These are phyloP conservation scores for Plenodomus tracheiphilus DNA, from an alignment of 2,329 filamentous ascomycete genomes.

Conservation along the genomic window DNA sequence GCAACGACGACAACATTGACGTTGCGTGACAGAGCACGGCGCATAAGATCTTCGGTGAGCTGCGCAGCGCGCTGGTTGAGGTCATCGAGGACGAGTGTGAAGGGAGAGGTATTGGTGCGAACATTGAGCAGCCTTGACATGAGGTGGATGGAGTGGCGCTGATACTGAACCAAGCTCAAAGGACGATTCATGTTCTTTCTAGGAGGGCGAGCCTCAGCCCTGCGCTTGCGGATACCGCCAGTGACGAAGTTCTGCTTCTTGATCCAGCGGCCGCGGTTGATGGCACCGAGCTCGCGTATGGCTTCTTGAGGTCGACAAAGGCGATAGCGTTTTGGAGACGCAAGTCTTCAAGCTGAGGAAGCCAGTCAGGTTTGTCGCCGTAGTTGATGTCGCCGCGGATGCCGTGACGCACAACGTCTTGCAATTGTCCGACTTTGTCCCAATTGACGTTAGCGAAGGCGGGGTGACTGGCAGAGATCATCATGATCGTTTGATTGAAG, in stretches of 20 bases:
- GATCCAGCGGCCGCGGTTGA: slow-evolving; percentile 16
- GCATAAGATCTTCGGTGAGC: slow-evolving; percentile 72
- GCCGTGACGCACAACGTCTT: not conserved
- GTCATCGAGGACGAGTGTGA: slow-evolving; percentile 83
- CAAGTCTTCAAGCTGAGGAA: slow-evolving; percentile 6
- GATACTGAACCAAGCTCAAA: slow-evolving; percentile 58
- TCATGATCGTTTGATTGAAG: not conserved
- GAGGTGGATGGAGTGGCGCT: slow-evolving; percentile 81
- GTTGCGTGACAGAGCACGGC: slow-evolving; percentile 60
- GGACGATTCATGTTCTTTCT: slow-evolving; percentile 25
- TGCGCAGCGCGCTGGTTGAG: slow-evolving; percentile 78
- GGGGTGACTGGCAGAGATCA: not conserved
- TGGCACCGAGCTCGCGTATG: not conserved
- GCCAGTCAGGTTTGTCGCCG: slow-evolving; percentile 7
- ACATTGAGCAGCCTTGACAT: slow-evolving; percentile 81
- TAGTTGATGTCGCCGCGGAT: slow-evolving; percentile 1
- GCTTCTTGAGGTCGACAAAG: not conserved
- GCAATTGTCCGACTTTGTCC: slow-evolving; percentile 7
- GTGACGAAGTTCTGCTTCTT: slow-evolving; percentile 17
- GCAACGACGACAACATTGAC: slow-evolving; percentile 75
- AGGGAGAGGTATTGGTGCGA: slow-evolving; percentile 78
- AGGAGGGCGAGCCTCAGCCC: slow-evolving; percentile 6
- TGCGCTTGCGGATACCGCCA: slow-evolving; percentile 17
- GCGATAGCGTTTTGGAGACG: not conserved
- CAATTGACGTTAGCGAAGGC: slow-evolving; percentile 8